Base-by-base conservation (phyloP, 805 yeast genomes). In the Priceomyces fermenticarens region DNA sequence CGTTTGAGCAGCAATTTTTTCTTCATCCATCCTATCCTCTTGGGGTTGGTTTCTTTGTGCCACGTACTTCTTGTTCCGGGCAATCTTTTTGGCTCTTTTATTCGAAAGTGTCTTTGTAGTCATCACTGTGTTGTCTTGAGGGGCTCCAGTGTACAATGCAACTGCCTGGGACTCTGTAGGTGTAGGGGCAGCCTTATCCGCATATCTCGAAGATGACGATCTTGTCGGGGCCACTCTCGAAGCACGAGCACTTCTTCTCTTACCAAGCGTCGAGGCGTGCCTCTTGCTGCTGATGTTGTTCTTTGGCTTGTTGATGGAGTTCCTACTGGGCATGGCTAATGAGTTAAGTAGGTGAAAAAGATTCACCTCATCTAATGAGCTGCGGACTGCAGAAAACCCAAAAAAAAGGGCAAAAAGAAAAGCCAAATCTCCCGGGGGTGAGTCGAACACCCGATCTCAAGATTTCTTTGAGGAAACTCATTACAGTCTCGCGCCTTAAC, bases 231-330 rank as follows among this genome's bases (percentile, higher is more conserved):
- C 62, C 35, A 60, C 45, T 9, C 42, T 35, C 41, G 56, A 59
- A 35, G 72, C 69, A 55, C 82, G 72, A 23, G 72, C 68, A 12
- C 81, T 70, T 62, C 88, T 73, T 57, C 75, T 81, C 53, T 69
- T 73, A 16, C 79, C 76, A 25, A 80, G 61, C 31, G 74, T 55
- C 27, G 70, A 60, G 34, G 76, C 71, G 60, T 77, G 82, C 38
- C 72, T 70, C 44, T 72, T 71, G 40, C 79, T 67, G 47, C 63
- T 67, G 30, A 78, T 62, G 46, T 76, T 74, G 51, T 75, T 77
- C 59, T 82, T 83, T 36, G 93, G 95, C 63, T 82, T 86, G 63
- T 88, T 89, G 49, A 88, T 73, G 33, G 88, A 78, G 71, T 86
- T 88, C 65, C 77, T 84, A 12, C 89, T 82, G 27, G 95, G 93